Conservation (phyloP, 1,284 basidiomycete genomes). For the Rhodotorula sp. region DNA sequence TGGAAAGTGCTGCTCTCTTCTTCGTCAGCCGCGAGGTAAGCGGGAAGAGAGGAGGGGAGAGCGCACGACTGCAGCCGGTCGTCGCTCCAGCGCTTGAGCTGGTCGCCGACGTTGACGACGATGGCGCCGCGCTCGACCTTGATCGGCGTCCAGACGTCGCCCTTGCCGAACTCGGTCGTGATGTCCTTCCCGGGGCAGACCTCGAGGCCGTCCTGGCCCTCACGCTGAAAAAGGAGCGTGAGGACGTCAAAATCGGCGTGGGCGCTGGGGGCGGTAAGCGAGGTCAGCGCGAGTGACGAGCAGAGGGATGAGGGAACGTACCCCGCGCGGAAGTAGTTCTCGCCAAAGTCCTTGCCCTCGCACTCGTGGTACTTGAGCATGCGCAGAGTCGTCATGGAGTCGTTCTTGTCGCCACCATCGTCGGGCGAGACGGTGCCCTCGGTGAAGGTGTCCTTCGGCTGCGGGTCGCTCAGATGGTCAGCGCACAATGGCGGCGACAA, state of each 20-base stretch:
- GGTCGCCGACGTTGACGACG: constrained; percentile 47
- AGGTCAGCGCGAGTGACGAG: neutral
- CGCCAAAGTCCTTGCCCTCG: constrained; percentile 42
- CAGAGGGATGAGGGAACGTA: neutral
- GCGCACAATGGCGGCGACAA: too few species aligned
- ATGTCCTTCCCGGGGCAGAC: constrained; percentile 46
- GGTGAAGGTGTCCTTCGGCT: constrained; percentile 44
- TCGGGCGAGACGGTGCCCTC: constrained; percentile 37
- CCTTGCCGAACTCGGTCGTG: constrained; percentile 43
- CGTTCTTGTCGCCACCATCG: constrained; percentile 40
- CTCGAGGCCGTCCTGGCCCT: constrained; percentile 47
- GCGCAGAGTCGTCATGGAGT: constrained; percentile 46
- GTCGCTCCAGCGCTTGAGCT: constrained; percentile 47
- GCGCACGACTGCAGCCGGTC: constrained; percentile 45
- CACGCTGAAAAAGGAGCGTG: constrained; percentile 48
- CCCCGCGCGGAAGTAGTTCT: constrained; percentile 43
- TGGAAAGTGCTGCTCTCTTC: constrained; percentile 43
- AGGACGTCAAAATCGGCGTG: constrained; percentile 48
- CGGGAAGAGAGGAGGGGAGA: neutral
- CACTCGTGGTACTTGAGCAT: constrained; percentile 47
- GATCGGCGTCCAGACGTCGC: constrained; percentile 45
- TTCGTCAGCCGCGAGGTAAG: neutral
- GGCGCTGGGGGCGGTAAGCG: constrained; percentile 21
- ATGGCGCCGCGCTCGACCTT: constrained; percentile 43
- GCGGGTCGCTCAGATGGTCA: neutral